Evolutionary conservation across 139 green algal genomes (phyloP), one percentile per base, ranked within the genome.

Genomic region (Picochlorum sp.): DNA sequence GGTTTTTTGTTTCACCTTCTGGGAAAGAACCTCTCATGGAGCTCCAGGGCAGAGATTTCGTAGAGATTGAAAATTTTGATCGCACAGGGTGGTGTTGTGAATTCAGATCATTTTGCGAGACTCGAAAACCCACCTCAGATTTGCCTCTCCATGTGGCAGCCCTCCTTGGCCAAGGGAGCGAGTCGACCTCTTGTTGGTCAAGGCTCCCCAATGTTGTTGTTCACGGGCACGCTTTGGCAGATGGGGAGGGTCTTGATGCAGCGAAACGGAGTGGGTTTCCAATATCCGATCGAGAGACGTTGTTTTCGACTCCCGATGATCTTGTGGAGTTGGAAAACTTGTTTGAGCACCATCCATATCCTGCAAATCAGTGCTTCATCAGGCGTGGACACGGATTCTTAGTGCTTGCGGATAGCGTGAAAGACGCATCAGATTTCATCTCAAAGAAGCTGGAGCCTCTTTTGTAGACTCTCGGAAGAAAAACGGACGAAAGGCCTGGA

Each of bases 211-310:
- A 54, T 57, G 67, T 74, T 58, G 67, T 47, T 4, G 59, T 69
- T 11, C 67, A 74, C 37, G 67, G 59, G 4, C 67, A 74, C 45
- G 67, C 60, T 23, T 64, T 74, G 20, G 67, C 67, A 14, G 49
- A 62, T 4, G 67, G 67, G 0, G 24, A 26, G 18, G 66, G 66
- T 67, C 60, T 74, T 32, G 44, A 63, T 18, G 16, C 26, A 6
- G 60, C 67, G 4, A 47, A 57, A n/a, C 11, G 3, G n/a, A 24
- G 28, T 9, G 67, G 67, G 26, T 37, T 74, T 9, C 67, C 67
- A 10, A 63, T 74, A 28, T 69, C 58, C 26, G 32, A 74, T 4
- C 13, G 41, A 3, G 60, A 26, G n/a, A 74, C 67, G 2, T 32
- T 74, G 4, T 74, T 74, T 32, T 69, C 60, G 16, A 74, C 67